phyloP scores from a whole-genome alignment of 1,139 yeast species.

The Scheffersomyces illinoinensis region DNA sequence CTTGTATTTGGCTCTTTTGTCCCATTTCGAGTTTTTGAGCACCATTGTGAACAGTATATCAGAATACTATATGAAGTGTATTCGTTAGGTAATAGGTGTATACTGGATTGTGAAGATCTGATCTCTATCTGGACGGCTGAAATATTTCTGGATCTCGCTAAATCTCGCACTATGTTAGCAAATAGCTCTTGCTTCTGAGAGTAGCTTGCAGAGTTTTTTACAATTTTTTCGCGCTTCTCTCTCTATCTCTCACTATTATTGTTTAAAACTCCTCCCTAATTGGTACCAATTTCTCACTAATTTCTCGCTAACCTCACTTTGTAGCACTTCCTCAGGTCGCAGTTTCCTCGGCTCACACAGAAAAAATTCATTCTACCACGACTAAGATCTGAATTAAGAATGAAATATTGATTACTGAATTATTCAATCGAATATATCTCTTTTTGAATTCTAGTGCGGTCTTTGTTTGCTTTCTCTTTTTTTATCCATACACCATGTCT shows the following conservation, averaged over 20 bases:
- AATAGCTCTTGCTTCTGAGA: too few relatives aligned
- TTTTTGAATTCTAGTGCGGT: not conserved
- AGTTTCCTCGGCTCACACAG: not conserved
- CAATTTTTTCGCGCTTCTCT: too few relatives aligned
- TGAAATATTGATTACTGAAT: too few relatives aligned
- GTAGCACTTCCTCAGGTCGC: not conserved
- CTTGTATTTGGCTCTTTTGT: slow-evolving; percentile 41
- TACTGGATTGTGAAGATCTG: not conserved
- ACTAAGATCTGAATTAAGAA: not conserved
- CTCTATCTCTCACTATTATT: too few relatives aligned
- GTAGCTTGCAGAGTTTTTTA: too few relatives aligned
- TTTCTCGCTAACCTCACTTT: not conserved
- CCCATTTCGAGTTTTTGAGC: slow-evolving; percentile 47
- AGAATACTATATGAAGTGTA: not conserved
- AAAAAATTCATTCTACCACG: not conserved
- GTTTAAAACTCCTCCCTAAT: too few relatives aligned
- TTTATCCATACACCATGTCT: not conserved
- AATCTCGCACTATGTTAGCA: not conserved
- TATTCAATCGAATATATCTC: not conserved
- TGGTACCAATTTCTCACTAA: too few relatives aligned
- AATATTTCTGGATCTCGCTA: not conserved
- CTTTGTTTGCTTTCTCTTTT: not conserved
- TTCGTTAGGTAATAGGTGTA: not conserved
- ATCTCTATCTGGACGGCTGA: not conserved
- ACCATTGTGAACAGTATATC: slow-evolving; percentile 29